Evolutionary conservation across 2,329 filamentous ascomycete genomes (phyloP), one percentile per base, ranked within the genome.

Genomic region (Simplicillium aogashimaense): DNA sequence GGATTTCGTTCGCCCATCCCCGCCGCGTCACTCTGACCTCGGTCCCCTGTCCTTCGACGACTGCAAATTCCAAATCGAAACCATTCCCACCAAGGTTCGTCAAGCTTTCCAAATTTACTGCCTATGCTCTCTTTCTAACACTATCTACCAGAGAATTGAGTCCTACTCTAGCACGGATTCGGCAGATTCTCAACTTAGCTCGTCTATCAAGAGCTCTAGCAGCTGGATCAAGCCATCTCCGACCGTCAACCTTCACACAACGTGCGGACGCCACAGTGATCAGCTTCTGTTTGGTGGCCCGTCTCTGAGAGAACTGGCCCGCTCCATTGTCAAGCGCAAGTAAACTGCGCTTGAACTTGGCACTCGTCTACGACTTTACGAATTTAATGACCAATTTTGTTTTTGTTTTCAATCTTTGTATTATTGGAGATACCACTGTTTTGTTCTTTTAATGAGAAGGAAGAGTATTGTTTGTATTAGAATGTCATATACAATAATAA

Each of bases 191-290:
- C 20, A 25, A 32, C 30, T 13, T 12, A 13, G 30, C 7, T 32
- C 30, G 6, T 5, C 30, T 15, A 12, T 6, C 6, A 32, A 15
- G 11, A 4, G 52, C 6, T 50, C 60, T 14, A 57, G 59, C 44
- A 46, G 47, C 39, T 54, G 55, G 42, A 47, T 61, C 47, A 61
- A 57, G 48, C 49, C 63, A 7, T 51, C 60, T n/a, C 63, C 60
- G 15, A 63, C 60, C 8, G 62, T 67, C 47, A 76, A 76, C 45
- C 63, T 68, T 33, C 65, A 74, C 54, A 74, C 70, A 29, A 69
- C 71, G 43, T 76, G 72, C 45, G 72, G 72, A 12, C 63, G 72
- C 12, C 72, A 76, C 53, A 69, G 69, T 31, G 64, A 73, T 47
- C 69, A 75, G 48, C 72, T 65, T 43, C 57, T 76, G 12, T 70